phyloP scores from a whole-genome alignment of 176 grass and related monocot species.

The Oryza meridionalis region DNA sequence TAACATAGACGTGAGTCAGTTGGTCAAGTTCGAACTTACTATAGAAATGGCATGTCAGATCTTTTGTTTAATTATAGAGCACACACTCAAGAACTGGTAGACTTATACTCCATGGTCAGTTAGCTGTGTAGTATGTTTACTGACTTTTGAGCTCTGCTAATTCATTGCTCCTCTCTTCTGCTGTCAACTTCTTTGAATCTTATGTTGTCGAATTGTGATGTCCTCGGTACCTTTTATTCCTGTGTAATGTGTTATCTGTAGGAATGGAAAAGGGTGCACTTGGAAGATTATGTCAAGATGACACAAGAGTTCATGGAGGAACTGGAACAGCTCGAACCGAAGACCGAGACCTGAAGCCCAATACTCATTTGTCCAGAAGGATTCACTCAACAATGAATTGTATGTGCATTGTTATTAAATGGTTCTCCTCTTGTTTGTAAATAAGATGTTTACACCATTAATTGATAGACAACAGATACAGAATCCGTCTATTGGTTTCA shows the following conservation, averaged over 20 bases:
- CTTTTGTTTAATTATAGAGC: not conserved
- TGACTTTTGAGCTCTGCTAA: not conserved
- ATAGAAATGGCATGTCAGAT: not conserved
- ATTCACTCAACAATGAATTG: conserved; percentile 4
- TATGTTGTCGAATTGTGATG: not conserved
- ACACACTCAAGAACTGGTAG: not conserved
- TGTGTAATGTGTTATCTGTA: conserved; percentile 8
- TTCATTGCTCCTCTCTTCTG: not conserved
- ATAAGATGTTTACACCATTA: conserved; percentile 9
- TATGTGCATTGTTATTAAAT: conserved; percentile 11
- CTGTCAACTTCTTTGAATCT: not conserved
- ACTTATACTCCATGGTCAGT: not conserved
- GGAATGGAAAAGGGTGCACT: conserved; percentile 76
- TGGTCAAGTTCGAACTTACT: not conserved
- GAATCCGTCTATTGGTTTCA: not conserved
- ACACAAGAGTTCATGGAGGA: conserved; percentile 63
- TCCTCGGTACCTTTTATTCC: not conserved
- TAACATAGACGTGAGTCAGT: no score
- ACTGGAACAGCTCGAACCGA: conserved; percentile 44
- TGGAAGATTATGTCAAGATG: conserved; percentile 74
- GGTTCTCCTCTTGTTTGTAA: not conserved
- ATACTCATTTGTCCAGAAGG: conserved; percentile 47
- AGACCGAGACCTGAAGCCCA: conserved; percentile 40
- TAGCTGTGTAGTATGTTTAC: not conserved
- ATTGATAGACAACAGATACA: not conserved